Evolutionary conservation across 2,329 filamentous ascomycete species (phyloP).

Genomic region (Penicillium janthinellum): DNA sequence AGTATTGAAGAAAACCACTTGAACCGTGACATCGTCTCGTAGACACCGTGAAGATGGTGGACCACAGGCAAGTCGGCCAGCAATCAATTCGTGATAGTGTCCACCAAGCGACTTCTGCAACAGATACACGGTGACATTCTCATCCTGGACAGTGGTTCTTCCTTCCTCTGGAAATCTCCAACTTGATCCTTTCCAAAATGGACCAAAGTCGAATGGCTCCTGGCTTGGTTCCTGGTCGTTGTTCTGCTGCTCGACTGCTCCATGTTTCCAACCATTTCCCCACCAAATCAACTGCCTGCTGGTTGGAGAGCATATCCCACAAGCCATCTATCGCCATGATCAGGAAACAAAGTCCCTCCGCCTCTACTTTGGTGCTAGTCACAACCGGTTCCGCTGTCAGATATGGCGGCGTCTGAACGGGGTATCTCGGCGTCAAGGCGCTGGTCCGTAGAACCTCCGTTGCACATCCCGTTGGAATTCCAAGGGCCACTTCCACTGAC

Average conservation of each 20-base stretch:
- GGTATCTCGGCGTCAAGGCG: constrained; percentile 46
- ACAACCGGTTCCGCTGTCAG: constrained; percentile 68
- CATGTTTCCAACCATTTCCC: constrained; percentile 54
- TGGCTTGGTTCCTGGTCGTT: constrained; percentile 25
- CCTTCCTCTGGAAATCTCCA: constrained; percentile 42
- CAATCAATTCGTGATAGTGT: constrained; percentile 39
- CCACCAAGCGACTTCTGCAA: constrained; percentile 57
- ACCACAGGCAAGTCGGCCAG: constrained; percentile 31
- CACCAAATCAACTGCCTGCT: constrained; percentile 61
- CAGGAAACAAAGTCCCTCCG: constrained; percentile 57
- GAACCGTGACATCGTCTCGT: constrained; percentile 55
- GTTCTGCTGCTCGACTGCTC: constrained; percentile 39
- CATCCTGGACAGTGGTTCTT: constrained; percentile 54
- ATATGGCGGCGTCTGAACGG: constrained; percentile 61
- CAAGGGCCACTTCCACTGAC: constrained; percentile 66
- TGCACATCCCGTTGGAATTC: constrained; percentile 49
- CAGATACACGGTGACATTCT: constrained; percentile 56
- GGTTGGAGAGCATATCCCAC: constrained; percentile 63
- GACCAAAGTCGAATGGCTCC: constrained; percentile 26
- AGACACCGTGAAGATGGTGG: constrained; percentile 39
- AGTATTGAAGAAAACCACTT: constrained; percentile 47
- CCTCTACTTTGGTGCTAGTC: constrained; percentile 56
- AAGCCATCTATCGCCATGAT: constrained; percentile 69
- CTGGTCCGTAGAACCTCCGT: constrained; percentile 37
- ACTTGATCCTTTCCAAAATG: constrained; percentile 18